Conservation (phyloP, 1,284 basidiomycete genomes). For the Trametes hirsuta region DNA sequence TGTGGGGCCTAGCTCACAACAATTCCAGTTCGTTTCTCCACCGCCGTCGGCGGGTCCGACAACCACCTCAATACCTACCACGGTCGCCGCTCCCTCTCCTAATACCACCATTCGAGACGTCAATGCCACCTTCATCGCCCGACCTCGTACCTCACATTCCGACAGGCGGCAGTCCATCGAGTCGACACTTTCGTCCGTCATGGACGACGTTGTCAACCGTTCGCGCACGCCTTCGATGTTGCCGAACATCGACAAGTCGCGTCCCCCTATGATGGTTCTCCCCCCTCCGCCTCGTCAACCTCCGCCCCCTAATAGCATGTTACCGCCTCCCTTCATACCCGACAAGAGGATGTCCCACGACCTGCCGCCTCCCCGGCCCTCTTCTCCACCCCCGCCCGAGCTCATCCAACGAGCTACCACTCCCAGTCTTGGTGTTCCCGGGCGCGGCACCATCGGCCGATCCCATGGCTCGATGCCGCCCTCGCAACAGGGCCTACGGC, state of each 20-base stretch:
- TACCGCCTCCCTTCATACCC: conserved; percentile 75
- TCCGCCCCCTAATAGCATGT: conserved; percentile 74
- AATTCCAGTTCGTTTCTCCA: conserved; percentile 76
- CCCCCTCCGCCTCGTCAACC: conserved; percentile 84
- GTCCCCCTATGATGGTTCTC: conserved; percentile 83
- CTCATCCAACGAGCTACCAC: conserved; percentile 87
- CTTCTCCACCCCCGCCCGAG: conserved; percentile 87
- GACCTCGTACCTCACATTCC: conserved; percentile 43
- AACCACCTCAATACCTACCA: conserved; percentile 31
- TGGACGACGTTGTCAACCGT: conserved; percentile 48
- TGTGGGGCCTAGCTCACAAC: conserved; percentile 62
- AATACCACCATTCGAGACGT: conserved; percentile 48
- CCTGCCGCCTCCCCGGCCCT: conserved; percentile 77
- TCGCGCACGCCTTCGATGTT: conserved; percentile 60
- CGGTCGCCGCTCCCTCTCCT: conserved; percentile 42
- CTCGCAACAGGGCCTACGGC: conserved; percentile 61
- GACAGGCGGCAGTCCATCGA: conserved; percentile 59
- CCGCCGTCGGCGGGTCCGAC: conserved; percentile 44
- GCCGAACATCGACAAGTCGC: conserved; percentile 72
- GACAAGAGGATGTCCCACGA: conserved; percentile 64
- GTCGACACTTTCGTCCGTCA: conserved; percentile 58
- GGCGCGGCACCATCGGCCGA: conserved; percentile 49
- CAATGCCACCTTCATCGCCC: conserved; percentile 46
- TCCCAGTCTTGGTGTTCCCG: conserved; percentile 73
- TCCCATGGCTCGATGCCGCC: conserved; percentile 72